phyloP scores from a whole-genome alignment of 495 filamentous ascomycete genomes.

The Chaetomium cochliodes region DNA sequence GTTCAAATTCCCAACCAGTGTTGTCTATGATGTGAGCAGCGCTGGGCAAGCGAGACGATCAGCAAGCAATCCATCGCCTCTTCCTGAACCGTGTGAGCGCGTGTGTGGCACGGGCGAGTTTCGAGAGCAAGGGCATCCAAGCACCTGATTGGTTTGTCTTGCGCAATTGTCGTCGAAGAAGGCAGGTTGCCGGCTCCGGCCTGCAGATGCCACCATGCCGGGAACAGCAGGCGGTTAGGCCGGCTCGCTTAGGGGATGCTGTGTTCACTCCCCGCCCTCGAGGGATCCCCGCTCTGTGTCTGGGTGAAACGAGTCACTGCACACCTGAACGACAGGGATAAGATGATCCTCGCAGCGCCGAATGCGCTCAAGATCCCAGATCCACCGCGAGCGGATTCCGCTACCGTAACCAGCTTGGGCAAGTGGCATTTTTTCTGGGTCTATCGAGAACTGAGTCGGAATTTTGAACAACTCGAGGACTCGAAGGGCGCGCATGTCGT shows the following conservation, averaged over 20 bases:
- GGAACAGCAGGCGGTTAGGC: slow-evolving; percentile 25
- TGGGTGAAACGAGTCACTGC: not conserved
- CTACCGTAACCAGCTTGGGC: slow-evolving; percentile 6
- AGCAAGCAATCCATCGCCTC: not conserved
- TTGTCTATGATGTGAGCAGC: not conserved
- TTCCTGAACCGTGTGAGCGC: not conserved
- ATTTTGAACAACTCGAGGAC: not conserved
- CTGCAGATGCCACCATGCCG: slow-evolving; percentile 24
- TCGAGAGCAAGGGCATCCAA: not conserved
- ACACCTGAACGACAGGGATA: not conserved
- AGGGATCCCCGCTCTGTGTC: not conserved
- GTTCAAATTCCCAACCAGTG: too few relatives aligned
- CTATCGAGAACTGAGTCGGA: not conserved
- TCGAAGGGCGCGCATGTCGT: not conserved
- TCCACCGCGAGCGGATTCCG: slow-evolving; percentile 5
- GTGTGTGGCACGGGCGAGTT: not conserved
- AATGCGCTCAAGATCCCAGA: slow-evolving; percentile 2
- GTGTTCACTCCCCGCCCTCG: too few relatives aligned
- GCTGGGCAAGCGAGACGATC: not conserved
- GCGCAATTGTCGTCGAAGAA: slow-evolving; percentile 12
- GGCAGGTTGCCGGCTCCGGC: slow-evolving; percentile 21
- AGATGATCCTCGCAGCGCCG: not conserved
- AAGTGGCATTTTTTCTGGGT: not conserved
- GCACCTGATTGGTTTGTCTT: slow-evolving; percentile 13
- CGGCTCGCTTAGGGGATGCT: not conserved